Evolutionary conservation across 345 rosid species (phyloP), one percentile per base, ranked within the genome.

Genomic region (Atalantia buxifolia): DNA sequence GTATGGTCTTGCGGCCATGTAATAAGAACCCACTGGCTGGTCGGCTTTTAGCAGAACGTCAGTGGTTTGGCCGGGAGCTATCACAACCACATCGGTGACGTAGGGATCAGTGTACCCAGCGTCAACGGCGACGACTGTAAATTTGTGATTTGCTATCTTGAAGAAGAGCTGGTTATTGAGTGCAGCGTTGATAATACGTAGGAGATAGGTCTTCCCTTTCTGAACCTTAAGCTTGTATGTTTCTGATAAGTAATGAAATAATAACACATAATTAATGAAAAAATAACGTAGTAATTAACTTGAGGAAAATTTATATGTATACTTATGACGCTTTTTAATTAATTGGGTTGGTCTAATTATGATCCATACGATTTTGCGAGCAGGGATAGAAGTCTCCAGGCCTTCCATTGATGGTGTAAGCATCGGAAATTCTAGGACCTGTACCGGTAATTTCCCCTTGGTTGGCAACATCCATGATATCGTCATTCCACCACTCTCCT

Each of bases 401-500:
- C 76, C 59, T 71, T 8, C 99, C 99, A 71, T 96, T 94, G 35
- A 96, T 94, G 5, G 98, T 96, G 77, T 50, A 96, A 62, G 99
- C 98, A 64, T 91, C 89, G 5, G 98, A 96, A 68, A 30, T 59
- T 64, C 89, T 88, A 1, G 98, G 94, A 69, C 79, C 86, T 6
- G 45, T 72, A 0, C 98, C 99, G 4, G 81, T 72, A 30, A 92
- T 95, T 19, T 80, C 33, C 0, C 92, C 97, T 18, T 81, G 71
- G 66, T 78, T 88, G 42, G 87, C 92, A 1, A 94, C 78, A n/a
- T 88, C 95, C 19, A 90, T 48, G 16, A 89, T 88, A 71, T 92
- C 89, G 7, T 91, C 92, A 59, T 94, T 91, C 98, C 98, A 91
- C 97, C 97, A 96, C 84, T 94, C 98, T 94, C 84, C 79, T 45